Conservation (phyloP, 805 yeast genomes). For the Gaillardinia entomophila region DNA sequence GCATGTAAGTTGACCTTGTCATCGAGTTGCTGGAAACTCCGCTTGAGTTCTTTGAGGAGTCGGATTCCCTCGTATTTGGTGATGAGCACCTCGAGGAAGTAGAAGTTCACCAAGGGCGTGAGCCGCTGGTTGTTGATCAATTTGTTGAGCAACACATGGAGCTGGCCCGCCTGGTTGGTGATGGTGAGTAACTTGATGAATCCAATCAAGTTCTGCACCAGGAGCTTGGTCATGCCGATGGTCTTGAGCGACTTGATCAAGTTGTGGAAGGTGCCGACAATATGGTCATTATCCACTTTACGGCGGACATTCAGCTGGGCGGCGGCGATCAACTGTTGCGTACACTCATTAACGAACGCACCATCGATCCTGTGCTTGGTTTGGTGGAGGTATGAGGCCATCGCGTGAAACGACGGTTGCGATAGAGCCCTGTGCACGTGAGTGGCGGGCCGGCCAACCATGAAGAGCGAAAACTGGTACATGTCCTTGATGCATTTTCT, state of each 20-base stretch:
- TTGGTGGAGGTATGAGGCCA: neutral
- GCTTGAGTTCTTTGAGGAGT: conserved; percentile 16
- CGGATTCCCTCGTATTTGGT: conserved; percentile 12
- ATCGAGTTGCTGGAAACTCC: conserved; percentile 15
- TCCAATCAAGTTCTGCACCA: conserved; percentile 15
- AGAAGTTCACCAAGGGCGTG: conserved; percentile 21
- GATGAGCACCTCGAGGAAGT: conserved; percentile 22
- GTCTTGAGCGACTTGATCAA: conserved; percentile 19
- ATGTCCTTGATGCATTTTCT: neutral
- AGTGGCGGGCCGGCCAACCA: neutral
- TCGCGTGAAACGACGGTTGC: neutral
- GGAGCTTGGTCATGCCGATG: conserved; percentile 11
- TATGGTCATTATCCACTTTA: neutral
- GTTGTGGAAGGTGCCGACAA: conserved; percentile 14
- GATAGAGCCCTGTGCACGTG: neutral
- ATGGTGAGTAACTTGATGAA: conserved; percentile 21
- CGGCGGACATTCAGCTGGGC: conserved; percentile 3
- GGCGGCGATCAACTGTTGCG: conserved; percentile 11
- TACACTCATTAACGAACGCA: conserved; percentile 5
- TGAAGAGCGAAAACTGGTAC: neutral
- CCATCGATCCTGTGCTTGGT: neutral
- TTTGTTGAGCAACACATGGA: conserved; percentile 23
- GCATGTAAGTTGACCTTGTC: too few species aligned
- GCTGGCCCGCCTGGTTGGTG: conserved; percentile 13
- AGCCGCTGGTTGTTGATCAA: conserved; percentile 11